phyloP scores from a whole-genome alignment of 2,329 filamentous ascomycete genomes.

The Curvularia spicifera region DNA sequence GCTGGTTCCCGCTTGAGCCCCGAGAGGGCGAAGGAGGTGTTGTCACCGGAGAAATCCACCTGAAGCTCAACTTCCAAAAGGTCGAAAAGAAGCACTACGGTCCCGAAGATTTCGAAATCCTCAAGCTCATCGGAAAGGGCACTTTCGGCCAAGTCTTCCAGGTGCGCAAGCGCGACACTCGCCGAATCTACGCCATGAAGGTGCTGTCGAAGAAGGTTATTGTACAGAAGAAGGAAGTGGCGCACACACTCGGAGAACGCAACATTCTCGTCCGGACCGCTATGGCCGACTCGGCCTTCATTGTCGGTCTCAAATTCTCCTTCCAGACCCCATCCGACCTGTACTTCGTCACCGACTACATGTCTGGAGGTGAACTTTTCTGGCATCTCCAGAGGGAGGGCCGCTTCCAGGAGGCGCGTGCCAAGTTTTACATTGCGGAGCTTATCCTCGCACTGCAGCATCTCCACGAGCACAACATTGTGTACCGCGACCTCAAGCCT shows the following conservation, averaged over 20 bases:
- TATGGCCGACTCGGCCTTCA: conserved; percentile 94
- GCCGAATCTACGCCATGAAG: conserved; percentile 98
- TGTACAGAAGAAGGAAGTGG: conserved; percentile 99
- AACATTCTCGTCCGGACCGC: conserved; percentile 97
- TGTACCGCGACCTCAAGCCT: conserved; percentile 95
- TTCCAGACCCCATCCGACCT: conserved; percentile 97
- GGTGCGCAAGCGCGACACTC: conserved; percentile 95
- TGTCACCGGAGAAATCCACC: conserved; percentile 83
- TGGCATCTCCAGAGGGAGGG: conserved; percentile 99
- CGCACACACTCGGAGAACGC: conserved; percentile 93
- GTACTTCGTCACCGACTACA: conserved; percentile 98
- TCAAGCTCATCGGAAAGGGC: conserved; percentile 96
- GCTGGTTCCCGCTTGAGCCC: conserved; percentile 83
- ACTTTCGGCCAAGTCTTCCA: conserved; percentile 99
- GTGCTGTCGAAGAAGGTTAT: conserved; percentile 99
- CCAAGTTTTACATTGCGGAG: conserved; percentile 99
- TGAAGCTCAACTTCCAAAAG: conserved; percentile 84
- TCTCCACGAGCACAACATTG: conserved; percentile 94
- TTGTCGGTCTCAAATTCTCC: conserved; percentile 96
- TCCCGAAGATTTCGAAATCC: conserved; percentile 92
- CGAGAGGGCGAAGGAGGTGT: conserved; percentile 79
- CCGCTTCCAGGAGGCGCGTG: conserved; percentile 89
- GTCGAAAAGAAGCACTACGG: conserved; percentile 87
- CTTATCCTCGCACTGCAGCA: conserved; percentile 94
- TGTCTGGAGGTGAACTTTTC: conserved; percentile 98